phyloP scores from a whole-genome alignment of 768 basidiomycete species.

The Boletus pseudopeckii region DNA sequence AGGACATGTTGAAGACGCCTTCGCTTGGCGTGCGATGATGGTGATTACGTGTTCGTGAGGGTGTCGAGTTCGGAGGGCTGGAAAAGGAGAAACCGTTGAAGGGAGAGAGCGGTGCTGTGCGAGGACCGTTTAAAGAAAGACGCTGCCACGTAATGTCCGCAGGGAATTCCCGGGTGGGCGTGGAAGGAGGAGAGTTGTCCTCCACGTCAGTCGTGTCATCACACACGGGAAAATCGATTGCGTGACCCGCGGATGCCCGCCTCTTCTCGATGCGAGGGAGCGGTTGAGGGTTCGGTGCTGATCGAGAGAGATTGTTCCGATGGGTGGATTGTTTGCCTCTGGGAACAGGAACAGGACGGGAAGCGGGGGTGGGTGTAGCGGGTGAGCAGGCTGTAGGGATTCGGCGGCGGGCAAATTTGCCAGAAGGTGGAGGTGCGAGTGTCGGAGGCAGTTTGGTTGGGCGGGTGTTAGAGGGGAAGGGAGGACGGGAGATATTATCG shows the following conservation, averaged over 20 bases:
- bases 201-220: constrained; percentile 63
- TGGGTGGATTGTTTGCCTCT: constrained; percentile 16
- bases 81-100: constrained; percentile 41
- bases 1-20: constrained; percentile 71
- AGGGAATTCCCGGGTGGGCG: constrained; percentile 48
- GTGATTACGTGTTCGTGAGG: constrained; percentile 36
- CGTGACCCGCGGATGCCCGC: constrained; percentile 31
- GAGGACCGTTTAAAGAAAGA: constrained; percentile 39
- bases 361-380: constrained; percentile 35
- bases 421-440: constrained; percentile 46
- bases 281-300: constrained; percentile 46
- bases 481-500: constrained; percentile 35
- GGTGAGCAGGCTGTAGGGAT: constrained; percentile 34
- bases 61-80: constrained; percentile 29
- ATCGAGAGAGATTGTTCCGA: constrained; percentile 41
- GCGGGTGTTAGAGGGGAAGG: constrained; percentile 23
- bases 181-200: constrained; percentile 44
- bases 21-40: constrained; percentile 68
- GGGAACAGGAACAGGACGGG: constrained; percentile 53
- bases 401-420: constrained; percentile 59
- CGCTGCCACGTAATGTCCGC: constrained; percentile 31
- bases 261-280: constrained; percentile 30
- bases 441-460: constrained; percentile 35
- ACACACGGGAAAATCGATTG: constrained; percentile 59
- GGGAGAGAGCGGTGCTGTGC: constrained; percentile 48